Base-by-base conservation (phyloP, 257 asterid species). In the Solanum phureja region DNA sequence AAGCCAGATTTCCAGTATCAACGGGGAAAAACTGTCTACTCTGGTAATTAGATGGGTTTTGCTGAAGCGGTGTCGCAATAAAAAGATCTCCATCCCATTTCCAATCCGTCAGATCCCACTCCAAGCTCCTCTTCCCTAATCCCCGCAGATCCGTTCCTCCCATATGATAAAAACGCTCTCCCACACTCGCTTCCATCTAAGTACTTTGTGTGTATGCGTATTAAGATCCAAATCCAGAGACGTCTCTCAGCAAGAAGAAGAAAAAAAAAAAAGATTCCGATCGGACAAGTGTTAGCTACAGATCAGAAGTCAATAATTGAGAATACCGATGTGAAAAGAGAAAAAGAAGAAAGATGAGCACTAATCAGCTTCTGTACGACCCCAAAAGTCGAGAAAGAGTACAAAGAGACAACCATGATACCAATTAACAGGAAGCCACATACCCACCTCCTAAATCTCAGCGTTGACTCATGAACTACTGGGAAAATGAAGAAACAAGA, bases 11-110 rank as follows among this genome's bases (percentile, higher is more conserved):
- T 81, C 90, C 93, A 31, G 90, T 86, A 87, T 92, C 88, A 19
- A 92, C 87, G 0, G 96, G 96, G 35, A 93, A 95, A 40, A 92
- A 86, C 74, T 91, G 95, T 24, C 89, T 90, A 91, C 95, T 86
- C 38, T 89, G 92, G 58, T 58, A 86, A 90, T 83, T 83, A 14
- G 89, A 88, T 60, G 91, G 74, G 44, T 68, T 71, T 72, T 89
- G 88, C 66, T 90, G 87, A 79, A 91, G 89, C 75, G 95, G 94
- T 13, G 94, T 93, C 37, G 98, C 98, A 27, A 92, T 71, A 89
- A 94, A 94, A 56, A 95, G 95, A 89, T 94, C 94, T 7, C 97
- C 95, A 46, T 95, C 95, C 98, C 98, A 95, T 88, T 91, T 93
- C 98, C 98, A 95, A 11, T 90, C 90, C 44, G 87, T 87, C 18